Conservation (phyloP, 2,329 filamentous ascomycete species). For the Madurella mycetomatis region DNA sequence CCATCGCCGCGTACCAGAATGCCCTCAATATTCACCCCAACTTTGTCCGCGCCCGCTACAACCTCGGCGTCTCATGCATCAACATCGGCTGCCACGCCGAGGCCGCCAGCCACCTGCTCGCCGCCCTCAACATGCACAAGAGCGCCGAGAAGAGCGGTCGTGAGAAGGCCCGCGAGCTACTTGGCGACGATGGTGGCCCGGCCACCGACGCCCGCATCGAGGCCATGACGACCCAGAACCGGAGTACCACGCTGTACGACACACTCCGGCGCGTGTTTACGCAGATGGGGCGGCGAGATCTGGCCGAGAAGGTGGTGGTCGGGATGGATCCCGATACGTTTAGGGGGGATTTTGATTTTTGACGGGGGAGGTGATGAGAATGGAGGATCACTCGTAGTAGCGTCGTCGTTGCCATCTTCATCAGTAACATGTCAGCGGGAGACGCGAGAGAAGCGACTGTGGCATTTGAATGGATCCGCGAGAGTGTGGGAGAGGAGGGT, state of each 20-base stretch:
- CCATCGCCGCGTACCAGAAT: constrained; percentile 93
- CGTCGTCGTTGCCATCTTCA: not conserved
- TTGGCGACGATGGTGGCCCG: constrained; percentile 49
- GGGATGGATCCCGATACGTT: constrained; percentile 91
- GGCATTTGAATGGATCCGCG: constrained; percentile 18
- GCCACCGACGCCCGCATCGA: constrained; percentile 68
- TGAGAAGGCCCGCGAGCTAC: constrained; percentile 76
- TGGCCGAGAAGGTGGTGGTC: constrained; percentile 80
- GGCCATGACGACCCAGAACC: constrained; percentile 87
- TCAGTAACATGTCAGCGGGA: too few species aligned
- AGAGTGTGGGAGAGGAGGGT: constrained; percentile 15
- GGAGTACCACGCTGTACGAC: constrained; percentile 95
- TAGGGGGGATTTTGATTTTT: constrained; percentile 85
- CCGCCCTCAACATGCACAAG: constrained; percentile 92
- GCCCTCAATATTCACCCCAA: constrained; percentile 87
- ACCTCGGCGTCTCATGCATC: constrained; percentile 92
- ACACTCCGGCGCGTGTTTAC: constrained; percentile 92
- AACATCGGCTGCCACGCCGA: constrained; percentile 95
- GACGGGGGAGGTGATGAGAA: constrained; percentile 22
- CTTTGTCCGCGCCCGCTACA: constrained; percentile 95
- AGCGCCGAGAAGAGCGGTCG: constrained; percentile 82
- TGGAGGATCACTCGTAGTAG: not conserved
- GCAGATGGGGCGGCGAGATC: constrained; percentile 85
- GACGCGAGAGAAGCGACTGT: not conserved
- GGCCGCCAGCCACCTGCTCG: constrained; percentile 86